These are phyloP conservation scores for Theobroma grandiflorum DNA, from an alignment of 441 rosid genomes.

Conservation along the genomic window DNA sequence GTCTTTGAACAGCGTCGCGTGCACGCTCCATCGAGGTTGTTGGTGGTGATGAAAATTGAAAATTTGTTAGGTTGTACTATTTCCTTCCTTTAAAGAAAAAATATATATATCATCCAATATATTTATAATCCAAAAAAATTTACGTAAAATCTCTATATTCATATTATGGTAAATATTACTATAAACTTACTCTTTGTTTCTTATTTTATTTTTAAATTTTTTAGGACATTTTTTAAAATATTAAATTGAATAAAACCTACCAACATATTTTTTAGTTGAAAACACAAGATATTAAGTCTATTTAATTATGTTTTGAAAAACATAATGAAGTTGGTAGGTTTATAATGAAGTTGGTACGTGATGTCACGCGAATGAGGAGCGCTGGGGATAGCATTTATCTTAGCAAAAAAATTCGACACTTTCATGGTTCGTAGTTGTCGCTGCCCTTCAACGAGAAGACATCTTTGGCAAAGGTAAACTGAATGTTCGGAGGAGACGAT, in stretches of 20 bases:
- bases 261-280: no score
- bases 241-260: no score
- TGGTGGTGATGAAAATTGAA: neutral
- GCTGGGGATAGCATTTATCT: neutral
- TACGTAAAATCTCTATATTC: no score
- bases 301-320: no score
- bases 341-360: neutral
- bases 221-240: neutral
- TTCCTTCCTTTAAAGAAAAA: no score
- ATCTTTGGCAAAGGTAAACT: neutral
- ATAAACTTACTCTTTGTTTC: neutral
- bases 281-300: no score
- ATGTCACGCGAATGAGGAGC: constrained; percentile 28
- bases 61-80: neutral
- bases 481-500: neutral
- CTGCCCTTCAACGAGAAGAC: constrained; percentile 43
- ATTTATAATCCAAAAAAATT: neutral
- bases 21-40: constrained; percentile 8
- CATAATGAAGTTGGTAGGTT: no score
- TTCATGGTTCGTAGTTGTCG: constrained; percentile 29
- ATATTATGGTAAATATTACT: neutral
- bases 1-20: neutral
- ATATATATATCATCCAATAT: neutral
- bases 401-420: neutral
- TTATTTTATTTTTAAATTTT: neutral